phyloP scores from a whole-genome alignment of 2,329 filamentous ascomycete species.

The Didymosphaeria variabile region DNA sequence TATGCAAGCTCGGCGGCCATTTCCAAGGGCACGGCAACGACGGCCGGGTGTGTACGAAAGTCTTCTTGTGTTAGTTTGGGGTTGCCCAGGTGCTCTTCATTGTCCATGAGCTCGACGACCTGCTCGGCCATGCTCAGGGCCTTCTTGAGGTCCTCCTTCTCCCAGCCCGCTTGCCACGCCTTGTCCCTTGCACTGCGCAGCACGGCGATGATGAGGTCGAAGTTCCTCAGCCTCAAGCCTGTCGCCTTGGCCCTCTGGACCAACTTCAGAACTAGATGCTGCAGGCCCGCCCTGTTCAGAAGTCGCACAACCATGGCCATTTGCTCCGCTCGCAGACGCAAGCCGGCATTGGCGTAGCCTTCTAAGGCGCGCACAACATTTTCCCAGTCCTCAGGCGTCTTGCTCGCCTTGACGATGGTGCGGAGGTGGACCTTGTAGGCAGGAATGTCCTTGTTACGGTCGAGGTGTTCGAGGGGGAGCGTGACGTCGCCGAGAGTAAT shows the following conservation, averaged over 20 bases:
- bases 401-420: conserved; percentile 25
- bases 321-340: conserved; percentile 23
- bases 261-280: conserved; percentile 42
- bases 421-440: conserved; percentile 22
- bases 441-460: conserved; percentile 35
- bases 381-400: conserved; percentile 45
- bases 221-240: conserved; percentile 33
- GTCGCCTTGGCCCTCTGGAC: conserved; percentile 38
- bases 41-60: conserved; percentile 44
- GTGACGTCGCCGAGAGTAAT: conserved; percentile 52
- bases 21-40: conserved; percentile 55
- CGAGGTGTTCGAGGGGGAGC: conserved; percentile 44
- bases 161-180: conserved; percentile 48
- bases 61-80: conserved; percentile 31
- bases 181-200: conserved; percentile 47
- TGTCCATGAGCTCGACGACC: conserved; percentile 53
- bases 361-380: conserved; percentile 46
- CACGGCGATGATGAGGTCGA: conserved; percentile 41
- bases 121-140: conserved; percentile 51
- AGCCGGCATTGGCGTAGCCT: conserved; percentile 39
- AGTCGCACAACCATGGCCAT: conserved; percentile 32
- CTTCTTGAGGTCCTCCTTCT: conserved; percentile 46
- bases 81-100: conserved; percentile 48
- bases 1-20: conserved; percentile 53
- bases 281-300: conserved; percentile 29